Base-by-base conservation (phyloP, 1,284 basidiomycete species). In the Stereum hirsutum region DNA sequence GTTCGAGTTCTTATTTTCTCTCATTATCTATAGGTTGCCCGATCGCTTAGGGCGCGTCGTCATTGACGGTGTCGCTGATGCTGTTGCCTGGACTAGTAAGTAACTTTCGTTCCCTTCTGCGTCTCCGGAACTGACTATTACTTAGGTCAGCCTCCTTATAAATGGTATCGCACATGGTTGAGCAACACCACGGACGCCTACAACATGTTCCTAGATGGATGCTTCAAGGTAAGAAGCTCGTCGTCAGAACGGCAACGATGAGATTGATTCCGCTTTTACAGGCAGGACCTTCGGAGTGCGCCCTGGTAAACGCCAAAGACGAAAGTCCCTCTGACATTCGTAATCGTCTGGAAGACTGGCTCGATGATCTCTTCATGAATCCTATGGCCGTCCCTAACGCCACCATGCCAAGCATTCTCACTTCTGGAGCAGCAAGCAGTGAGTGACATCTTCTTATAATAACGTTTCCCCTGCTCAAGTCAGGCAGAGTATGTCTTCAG, bases 141-240 rank as follows among this genome's bases (percentile, higher is more conserved):
- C 15, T 2, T 34, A 63, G 63, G 49, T 30, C 52, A 58, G 34
- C 60, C 64, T 2, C 54, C 59, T 3, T 59, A 63, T 45, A 56
- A 57, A 32, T 66, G 61, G 62, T 56, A 63, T 12, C 45, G 46
- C 19, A 49, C 57, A 14, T 66, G 58, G 57, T 42, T 64, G 1
- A 41, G 46, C 1, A 50, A 53, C 6, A 55, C 60, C 2, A 61
- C 63, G 25, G 54, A 56, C 11, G 55, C 60, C 1, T 66, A 66
- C 43, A 39, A 58, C 3, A 46, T 58, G 24, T 65, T 62, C 46
- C 50, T 66, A 21, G 42, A 56, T 5, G 57, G 56, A n/a, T 68
- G 65, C 37, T 53, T 58, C 6, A 49, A 58, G 47, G 64, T 63
- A 31, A 62, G 59, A 60, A 30, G 8, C 28, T 8, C n/a, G 8